These are phyloP conservation scores for Aspergillus niger DNA, from an alignment of 2,329 filamentous ascomycete genomes.

Conservation along the genomic window DNA sequence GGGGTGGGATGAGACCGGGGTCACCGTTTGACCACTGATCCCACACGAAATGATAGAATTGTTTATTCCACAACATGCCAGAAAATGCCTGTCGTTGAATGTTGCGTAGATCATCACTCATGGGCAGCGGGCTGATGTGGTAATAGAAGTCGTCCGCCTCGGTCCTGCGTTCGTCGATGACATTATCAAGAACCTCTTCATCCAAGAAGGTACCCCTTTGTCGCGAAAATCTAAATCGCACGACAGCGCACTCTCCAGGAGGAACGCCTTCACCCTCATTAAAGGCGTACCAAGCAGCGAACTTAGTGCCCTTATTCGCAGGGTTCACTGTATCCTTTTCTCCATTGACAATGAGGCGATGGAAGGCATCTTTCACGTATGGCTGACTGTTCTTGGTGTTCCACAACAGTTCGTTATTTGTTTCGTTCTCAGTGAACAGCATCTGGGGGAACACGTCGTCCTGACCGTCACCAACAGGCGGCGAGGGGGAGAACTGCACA, in stretches of 20 bases:
- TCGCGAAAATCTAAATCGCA: slow-evolving; percentile 84
- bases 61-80: slow-evolving; percentile 98
- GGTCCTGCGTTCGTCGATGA: slow-evolving; percentile 80
- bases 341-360: slow-evolving; percentile 79
- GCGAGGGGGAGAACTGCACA: slow-evolving; percentile 83
- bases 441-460: slow-evolving; percentile 83
- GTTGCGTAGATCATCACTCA: slow-evolving; percentile 90
- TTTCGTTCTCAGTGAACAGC: slow-evolving; percentile 95
- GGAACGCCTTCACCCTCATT: slow-evolving; percentile 84
- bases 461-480: slow-evolving; percentile 74
- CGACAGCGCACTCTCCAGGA: slow-evolving; percentile 90
- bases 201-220: slow-evolving; percentile 78
- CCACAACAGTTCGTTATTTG: slow-evolving; percentile 79
- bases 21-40: slow-evolving; percentile 98
- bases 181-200: slow-evolving; percentile 88
- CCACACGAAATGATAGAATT: slow-evolving; percentile 96
- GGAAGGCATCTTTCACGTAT: slow-evolving; percentile 95
- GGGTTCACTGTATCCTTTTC: slow-evolving; percentile 84
- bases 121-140: slow-evolving; percentile 86
- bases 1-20: slow-evolving; percentile 82
- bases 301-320: slow-evolving; percentile 77
- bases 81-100: slow-evolving; percentile 93
- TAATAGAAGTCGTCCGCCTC: slow-evolving; percentile 97
- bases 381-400: slow-evolving; percentile 73
- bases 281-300: slow-evolving; percentile 88